Conservation (phyloP, 148 eudicot genomes). For the Selenicereus undatus region DNA sequence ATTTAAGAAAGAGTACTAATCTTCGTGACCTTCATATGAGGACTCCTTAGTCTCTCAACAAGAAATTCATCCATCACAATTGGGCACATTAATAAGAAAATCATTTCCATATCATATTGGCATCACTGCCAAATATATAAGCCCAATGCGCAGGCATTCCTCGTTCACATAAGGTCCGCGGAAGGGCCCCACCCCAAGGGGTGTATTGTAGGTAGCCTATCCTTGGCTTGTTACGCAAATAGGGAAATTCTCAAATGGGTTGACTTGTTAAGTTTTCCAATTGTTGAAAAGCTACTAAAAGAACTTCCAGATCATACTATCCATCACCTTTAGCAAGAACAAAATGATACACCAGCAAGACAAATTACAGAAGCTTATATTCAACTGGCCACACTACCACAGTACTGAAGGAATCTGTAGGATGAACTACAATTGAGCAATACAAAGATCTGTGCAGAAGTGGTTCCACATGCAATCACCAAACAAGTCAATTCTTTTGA, state of each 20-base stretch:
- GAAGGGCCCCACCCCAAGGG: no score
- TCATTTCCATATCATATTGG: background rate
- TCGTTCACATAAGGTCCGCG: no score
- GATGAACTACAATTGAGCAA: background rate
- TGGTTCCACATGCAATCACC: background rate
- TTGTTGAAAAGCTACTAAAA: background rate
- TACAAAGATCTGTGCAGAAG: background rate
- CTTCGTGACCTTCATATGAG: background rate
- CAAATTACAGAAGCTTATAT: background rate
- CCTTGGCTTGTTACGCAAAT: no score
- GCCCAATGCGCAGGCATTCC: no score
- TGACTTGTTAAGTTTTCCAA: background rate
- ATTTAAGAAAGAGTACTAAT: background rate
- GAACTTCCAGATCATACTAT: background rate
- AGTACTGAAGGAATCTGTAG: background rate
- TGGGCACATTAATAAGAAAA: background rate
- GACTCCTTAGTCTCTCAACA: background rate
- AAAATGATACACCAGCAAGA: background rate
- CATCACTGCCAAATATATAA: background rate
- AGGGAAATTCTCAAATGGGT: background rate
- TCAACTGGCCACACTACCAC: background rate
- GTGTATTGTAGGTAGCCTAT: no score
- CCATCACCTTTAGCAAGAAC: background rate
- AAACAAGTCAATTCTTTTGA: background rate
- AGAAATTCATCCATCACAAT: background rate